These are phyloP conservation scores for Neonectria coccinea DNA, from an alignment of 2,329 filamentous ascomycete species.

Conservation along the genomic window DNA sequence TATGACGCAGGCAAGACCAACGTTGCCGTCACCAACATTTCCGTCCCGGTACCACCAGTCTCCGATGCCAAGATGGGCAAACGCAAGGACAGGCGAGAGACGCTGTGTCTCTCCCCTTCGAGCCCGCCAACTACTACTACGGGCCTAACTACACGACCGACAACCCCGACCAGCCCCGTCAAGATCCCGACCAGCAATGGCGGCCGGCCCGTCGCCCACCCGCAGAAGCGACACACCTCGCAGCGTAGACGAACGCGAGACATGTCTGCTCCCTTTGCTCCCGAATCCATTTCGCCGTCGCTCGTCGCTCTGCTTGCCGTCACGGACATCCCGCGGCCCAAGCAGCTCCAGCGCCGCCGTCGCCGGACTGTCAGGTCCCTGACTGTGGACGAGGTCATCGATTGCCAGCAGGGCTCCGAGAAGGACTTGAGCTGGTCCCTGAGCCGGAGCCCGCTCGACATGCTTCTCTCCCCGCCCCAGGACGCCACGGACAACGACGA, in stretches of 20 bases:
- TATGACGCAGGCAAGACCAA: conserved; percentile 47
- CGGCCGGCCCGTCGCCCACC: conserved; percentile 52
- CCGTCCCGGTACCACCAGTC: conserved; percentile 36
- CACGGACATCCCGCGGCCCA: conserved; percentile 68
- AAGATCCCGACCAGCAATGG: conserved; percentile 63
- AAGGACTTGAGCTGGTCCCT: conserved; percentile 69
- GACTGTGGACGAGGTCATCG: conserved; percentile 68
- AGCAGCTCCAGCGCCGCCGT: conserved; percentile 52
- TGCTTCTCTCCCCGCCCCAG: conserved; percentile 71
- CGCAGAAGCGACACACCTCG: conserved; percentile 53
- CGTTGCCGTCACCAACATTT: conserved; percentile 42
- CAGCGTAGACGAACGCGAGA: conserved; percentile 55
- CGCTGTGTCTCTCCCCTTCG: conserved; percentile 44
- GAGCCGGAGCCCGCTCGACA: conserved; percentile 66
- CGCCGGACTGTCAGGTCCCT: conserved; percentile 49
- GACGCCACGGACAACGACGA: conserved; percentile 65
- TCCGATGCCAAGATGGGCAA: conserved; percentile 51
- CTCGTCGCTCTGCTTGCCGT: conserved; percentile 71
- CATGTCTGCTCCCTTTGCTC: conserved; percentile 63
- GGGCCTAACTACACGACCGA: conserved; percentile 44
- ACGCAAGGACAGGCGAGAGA: conserved; percentile 49
- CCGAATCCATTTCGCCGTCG: conserved; percentile 68
- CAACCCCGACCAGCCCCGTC: conserved; percentile 62
- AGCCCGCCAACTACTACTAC: conserved; percentile 46
- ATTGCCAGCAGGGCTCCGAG: conserved; percentile 65